These are phyloP conservation scores for Podaxis carcinomalis DNA, from an alignment of 768 basidiomycete species.

Conservation along the genomic window DNA sequence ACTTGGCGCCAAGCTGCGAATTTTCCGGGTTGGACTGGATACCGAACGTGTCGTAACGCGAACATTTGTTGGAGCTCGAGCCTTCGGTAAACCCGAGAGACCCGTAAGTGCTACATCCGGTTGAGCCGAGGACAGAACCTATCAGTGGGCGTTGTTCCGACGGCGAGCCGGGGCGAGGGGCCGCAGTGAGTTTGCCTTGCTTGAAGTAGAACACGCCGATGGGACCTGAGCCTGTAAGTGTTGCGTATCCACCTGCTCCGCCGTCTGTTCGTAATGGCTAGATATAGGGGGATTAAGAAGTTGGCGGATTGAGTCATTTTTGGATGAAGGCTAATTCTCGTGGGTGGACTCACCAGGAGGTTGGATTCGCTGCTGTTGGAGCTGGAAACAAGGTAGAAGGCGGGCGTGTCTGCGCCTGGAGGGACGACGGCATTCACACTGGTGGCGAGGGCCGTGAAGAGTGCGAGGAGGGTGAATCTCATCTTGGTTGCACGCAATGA, in stretches of 20 bases:
- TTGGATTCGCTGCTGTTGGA: conserved; percentile 10
- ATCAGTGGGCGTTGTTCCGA: conserved; percentile 16
- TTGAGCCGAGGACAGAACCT: conserved; percentile 16
- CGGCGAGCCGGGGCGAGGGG: conserved; percentile 15
- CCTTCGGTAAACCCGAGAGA: conserved; percentile 22
- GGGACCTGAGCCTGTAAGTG: conserved; percentile 22
- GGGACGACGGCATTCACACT: conserved; percentile 13
- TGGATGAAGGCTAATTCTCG: conserved; percentile 19
- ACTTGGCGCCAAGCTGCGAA: conserved; percentile 24
- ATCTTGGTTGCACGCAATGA: neutral
- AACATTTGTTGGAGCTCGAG: conserved; percentile 28
- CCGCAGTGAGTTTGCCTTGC: conserved; percentile 20
- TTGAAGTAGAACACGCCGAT: conserved; percentile 29
- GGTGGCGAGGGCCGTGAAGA: conserved; percentile 11
- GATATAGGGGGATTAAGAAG: neutral
- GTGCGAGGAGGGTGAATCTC: conserved; percentile 9
- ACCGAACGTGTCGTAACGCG: conserved; percentile 21
- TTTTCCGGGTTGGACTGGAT: conserved; percentile 26
- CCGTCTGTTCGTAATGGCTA: conserved; percentile 27
- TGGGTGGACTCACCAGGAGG: conserved; percentile 3
- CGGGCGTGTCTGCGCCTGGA: conserved; percentile 28
- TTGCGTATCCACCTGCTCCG: conserved; percentile 18
- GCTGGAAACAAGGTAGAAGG: conserved; percentile 29
- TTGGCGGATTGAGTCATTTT: neutral
- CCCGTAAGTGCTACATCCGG: conserved; percentile 24